phyloP scores from a whole-genome alignment of 306 rosid genomes.

The Cercis canadensis region DNA sequence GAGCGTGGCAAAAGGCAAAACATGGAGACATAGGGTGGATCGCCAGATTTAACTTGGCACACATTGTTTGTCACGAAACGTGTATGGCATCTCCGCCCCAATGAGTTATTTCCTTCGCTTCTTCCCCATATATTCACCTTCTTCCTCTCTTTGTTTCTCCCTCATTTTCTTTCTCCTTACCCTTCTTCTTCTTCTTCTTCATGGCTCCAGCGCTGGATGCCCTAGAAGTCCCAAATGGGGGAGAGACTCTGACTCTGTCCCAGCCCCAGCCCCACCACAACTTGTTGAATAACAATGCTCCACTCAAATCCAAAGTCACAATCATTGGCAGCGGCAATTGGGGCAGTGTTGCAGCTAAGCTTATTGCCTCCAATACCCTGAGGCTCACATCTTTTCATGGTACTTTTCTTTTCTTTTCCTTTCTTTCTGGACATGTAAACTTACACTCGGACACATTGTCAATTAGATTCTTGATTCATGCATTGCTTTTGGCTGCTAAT shows the following conservation, averaged over 20 bases:
- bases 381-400: constrained; percentile 70
- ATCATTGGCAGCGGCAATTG: constrained; percentile 92
- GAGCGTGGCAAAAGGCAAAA: not conserved
- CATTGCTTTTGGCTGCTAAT: not conserved
- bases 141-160: not conserved
- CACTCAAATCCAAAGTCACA: constrained; percentile 70
- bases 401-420: constrained; percentile 30
- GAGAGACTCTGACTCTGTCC: constrained; percentile 19
- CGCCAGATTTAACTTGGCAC: constrained; percentile 57
- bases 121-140: constrained; percentile 17
- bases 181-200: constrained; percentile 1
- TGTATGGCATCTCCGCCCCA: constrained; percentile 71
- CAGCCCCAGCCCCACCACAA: constrained; percentile 22
- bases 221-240: constrained; percentile 34
- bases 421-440: not conserved
- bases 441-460: not conserved
- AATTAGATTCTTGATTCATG: not conserved
- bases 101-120: constrained; percentile 23
- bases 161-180: not conserved
- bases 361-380: constrained; percentile 84
- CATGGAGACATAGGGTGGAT: constrained; percentile 42
- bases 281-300: constrained; percentile 42
- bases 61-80: constrained; percentile 61
- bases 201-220: constrained; percentile 67
- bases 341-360: constrained; percentile 95